phyloP scores from a whole-genome alignment of 805 yeast genomes.

The Allodekkera sacchari region DNA sequence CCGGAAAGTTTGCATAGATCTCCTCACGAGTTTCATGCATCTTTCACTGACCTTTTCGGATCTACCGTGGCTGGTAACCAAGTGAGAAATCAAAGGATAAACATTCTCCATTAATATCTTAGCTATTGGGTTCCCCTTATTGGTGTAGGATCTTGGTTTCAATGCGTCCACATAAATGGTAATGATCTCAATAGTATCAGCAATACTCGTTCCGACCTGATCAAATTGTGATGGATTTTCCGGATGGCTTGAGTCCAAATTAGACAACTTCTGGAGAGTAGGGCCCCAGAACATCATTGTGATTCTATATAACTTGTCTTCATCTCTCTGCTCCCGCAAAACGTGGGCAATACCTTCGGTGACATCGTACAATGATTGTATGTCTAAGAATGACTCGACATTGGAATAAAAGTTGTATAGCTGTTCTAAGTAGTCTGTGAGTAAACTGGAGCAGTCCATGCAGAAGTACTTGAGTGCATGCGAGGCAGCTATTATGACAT shows the following conservation, averaged over 20 bases:
- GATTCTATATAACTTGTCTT: conserved; percentile 41
- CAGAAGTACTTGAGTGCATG: conserved; percentile 92
- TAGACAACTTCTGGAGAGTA: conserved; percentile 40
- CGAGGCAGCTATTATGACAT: conserved; percentile 76
- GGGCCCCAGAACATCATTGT: conserved; percentile 62
- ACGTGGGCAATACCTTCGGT: conserved; percentile 88
- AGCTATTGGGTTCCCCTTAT: conserved; percentile 41
- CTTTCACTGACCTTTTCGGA: conserved; percentile 67
- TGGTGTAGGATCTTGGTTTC: conserved; percentile 32
- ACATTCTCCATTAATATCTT: conserved; percentile 40
- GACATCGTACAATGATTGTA: conserved; percentile 65
- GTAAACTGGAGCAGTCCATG: conserved; percentile 70
- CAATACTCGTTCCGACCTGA: conserved; percentile 38
- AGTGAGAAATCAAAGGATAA: conserved; percentile 48
- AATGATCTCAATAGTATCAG: conserved; percentile 67
- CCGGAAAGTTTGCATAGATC: conserved; percentile 54
- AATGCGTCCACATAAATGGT: conserved; percentile 52
- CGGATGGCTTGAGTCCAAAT: conserved; percentile 7
- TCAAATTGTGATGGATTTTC: conserved; percentile 20
- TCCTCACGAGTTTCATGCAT: conserved; percentile 57
- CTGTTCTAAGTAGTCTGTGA: conserved; percentile 65
- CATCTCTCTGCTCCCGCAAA: conserved; percentile 48
- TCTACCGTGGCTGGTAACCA: conserved; percentile 48
- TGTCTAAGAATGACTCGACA: conserved; percentile 47
- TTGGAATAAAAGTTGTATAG: conserved; percentile 63